Evolutionary conservation across 345 rosid genomes (phyloP), one percentile per base, ranked within the genome.

Genomic region (Triadica sebifera): DNA sequence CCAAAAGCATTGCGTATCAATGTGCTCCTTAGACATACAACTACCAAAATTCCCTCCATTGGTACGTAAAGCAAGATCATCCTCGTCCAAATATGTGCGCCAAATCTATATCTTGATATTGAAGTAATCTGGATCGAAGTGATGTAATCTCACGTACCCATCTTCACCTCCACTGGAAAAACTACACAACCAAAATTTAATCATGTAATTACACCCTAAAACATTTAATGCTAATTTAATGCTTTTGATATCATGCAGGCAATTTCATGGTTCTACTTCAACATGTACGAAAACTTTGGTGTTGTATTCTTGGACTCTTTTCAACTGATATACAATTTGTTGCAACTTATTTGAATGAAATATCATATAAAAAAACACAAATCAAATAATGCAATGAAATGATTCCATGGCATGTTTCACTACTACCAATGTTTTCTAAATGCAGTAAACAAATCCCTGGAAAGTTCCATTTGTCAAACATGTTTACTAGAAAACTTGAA

Each of bases 121-220:
- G 86, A 93, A 95, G 80, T 89, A 95, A 61, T 93, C 93, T 0
- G 88, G 80, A 74, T 95, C 99, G 29, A 93, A 93, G 79, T 95
- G 99, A 87, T 95, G 99, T 73, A 95, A 77, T 76, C 99, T 87
- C 46, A 95, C 99, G 52, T 89, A 95, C 10, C 99, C 97, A 51
- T 95, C 98, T 85, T 95, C 99, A 38, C 98, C 99, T 72, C 98
- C 99, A 73, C 97, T 93, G 0, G 99, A 86, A 85, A 95, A 95
- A 81, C 99, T 95, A 73, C 45, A 25, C 24, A 70, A 58, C 13
- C 58, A 72, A 1, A 70, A 24, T 67, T 15, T 24, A 24, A 37
- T 15, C 1, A 65, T 12, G 43, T 45, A 43, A 65, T 45, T 66
- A 46, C 25, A 38, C 38, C 34, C 43, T 24, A 29, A 37, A 20